Evolutionary conservation across 495 filamentous ascomycete genomes (phyloP).

Genomic region (Xylaria bambusicola): DNA sequence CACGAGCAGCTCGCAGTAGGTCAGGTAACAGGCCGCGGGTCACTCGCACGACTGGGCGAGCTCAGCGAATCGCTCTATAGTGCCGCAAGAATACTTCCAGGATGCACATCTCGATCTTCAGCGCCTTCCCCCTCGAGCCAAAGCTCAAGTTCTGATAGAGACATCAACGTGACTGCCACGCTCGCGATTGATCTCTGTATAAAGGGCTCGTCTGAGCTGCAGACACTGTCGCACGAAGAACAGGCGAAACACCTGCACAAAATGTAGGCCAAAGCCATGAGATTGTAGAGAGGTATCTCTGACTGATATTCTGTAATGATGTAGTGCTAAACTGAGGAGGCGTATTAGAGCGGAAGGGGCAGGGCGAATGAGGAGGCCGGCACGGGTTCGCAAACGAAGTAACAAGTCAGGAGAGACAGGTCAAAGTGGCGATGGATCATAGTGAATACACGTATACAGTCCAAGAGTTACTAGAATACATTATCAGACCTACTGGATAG

Average conservation of each 20-base stretch:
- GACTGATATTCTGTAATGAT: not conserved
- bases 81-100: not conserved
- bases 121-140: not conserved
- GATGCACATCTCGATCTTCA: not conserved
- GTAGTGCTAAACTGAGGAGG: slow-evolving; percentile 6
- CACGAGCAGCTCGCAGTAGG: slow-evolving; percentile 14
- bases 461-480: too few relatives aligned
- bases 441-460: not conserved
- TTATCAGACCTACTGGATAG: too few relatives aligned
- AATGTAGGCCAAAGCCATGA: slow-evolving; percentile 3
- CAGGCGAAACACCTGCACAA: slow-evolving; percentile 5
- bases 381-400: slow-evolving; percentile 7
- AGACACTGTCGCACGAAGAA: not conserved
- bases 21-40: not conserved
- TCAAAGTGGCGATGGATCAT: not conserved
- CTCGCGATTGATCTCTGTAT: not conserved
- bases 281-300: not conserved
- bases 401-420: slow-evolving; percentile 2
- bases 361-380: slow-evolving; percentile 5
- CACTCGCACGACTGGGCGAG: not conserved
- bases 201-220: not conserved
- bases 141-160: not conserved
- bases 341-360: slow-evolving; percentile 6
- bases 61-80: not conserved
- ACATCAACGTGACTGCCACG: not conserved